phyloP scores from a whole-genome alignment of 768 basidiomycete genomes.

The Suillus placidus region DNA sequence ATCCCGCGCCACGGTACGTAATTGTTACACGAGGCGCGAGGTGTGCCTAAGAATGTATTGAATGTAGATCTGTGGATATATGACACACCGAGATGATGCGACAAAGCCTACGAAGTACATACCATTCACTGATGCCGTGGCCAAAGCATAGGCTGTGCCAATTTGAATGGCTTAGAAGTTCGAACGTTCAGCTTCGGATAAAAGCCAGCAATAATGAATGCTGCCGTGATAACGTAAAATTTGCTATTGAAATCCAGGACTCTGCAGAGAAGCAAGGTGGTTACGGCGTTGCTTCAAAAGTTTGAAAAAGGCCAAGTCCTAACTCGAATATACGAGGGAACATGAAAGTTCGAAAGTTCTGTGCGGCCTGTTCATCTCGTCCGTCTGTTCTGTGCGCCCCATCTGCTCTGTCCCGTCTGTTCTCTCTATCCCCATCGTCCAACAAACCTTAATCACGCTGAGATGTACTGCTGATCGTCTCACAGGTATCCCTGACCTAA shows the following conservation, averaged over 20 bases:
- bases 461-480: too few species aligned
- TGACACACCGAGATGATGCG: background rate
- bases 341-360: background rate
- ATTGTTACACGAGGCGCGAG: background rate
- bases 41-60: background rate
- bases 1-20: background rate
- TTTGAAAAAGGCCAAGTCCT: background rate
- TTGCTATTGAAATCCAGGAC: background rate
- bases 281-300: background rate
- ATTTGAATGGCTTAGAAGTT: background rate
- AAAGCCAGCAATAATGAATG: background rate
- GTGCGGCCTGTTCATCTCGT: background rate
- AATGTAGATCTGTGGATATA: background rate
- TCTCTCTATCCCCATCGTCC: too few species aligned
- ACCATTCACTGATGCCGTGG: background rate
- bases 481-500: too few species aligned
- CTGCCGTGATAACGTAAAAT: background rate
- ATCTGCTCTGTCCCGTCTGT: too few species aligned
- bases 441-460: too few species aligned
- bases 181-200: background rate
- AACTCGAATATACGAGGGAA: background rate
- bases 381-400: too few species aligned
- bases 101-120: background rate
- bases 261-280: background rate
- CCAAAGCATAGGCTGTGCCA: background rate